These are phyloP conservation scores for Eremothecium coryli DNA, from an alignment of 1,139 yeast genomes.

Conservation along the genomic window DNA sequence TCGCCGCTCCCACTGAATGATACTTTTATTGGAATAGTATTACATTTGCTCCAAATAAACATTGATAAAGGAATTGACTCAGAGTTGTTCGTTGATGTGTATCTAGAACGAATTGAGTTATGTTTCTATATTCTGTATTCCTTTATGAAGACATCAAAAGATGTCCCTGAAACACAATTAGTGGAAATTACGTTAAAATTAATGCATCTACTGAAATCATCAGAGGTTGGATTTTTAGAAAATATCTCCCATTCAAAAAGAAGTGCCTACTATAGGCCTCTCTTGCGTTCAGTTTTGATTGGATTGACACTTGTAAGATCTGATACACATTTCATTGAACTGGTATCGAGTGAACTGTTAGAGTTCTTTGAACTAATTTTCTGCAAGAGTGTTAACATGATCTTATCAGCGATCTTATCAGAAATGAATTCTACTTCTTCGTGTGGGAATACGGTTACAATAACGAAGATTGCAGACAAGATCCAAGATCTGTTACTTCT, in stretches of 20 bases:
- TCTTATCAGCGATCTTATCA: constrained; percentile 50
- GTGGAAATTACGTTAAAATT: constrained; percentile 20
- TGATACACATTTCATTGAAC: constrained; percentile 37
- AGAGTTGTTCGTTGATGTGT: constrained; percentile 42
- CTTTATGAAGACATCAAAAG: constrained; percentile 29
- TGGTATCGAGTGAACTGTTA: constrained; percentile 43
- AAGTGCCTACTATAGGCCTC: constrained; percentile 45
- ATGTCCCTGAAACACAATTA: constrained; percentile 20
- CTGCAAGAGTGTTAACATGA: constrained; percentile 46
- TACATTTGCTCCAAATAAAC: constrained; percentile 44
- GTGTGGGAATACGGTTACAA: constrained; percentile 31
- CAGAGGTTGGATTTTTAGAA: constrained; percentile 38
- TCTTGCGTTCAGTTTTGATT: constrained; percentile 49
- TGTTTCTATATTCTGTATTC: constrained; percentile 57
- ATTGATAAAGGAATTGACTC: constrained; percentile 46
- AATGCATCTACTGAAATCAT: constrained; percentile 35
- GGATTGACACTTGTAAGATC: constrained; percentile 39
- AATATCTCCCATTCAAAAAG: constrained; percentile 34
- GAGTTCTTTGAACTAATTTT: constrained; percentile 52
- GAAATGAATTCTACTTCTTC: constrained; percentile 35
- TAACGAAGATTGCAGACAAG: constrained; percentile 32
- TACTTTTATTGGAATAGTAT: constrained; percentile 38
- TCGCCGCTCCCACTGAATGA: constrained; percentile 29
- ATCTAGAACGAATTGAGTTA: constrained; percentile 56
- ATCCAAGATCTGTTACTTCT: constrained; percentile 60